A percentile compares a stretch with the other conserved stretches of the same genome.
Conservation (phyloP, 257 asterid species). For the Avicennia marina region DNA sequence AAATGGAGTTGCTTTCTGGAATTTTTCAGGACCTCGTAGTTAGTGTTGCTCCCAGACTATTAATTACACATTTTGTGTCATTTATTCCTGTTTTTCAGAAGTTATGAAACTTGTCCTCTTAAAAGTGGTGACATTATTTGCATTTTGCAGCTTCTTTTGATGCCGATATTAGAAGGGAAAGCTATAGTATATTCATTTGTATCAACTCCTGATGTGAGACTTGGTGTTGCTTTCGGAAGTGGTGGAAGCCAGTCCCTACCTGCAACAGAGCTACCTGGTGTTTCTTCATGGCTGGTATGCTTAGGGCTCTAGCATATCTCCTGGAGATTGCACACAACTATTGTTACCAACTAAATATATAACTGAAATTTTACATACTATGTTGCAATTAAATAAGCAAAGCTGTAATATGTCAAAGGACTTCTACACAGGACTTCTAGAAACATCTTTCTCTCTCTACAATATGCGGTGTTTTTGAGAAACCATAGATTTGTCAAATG, state of each 20-base stretch:
- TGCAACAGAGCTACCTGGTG: constrained; percentile 96
- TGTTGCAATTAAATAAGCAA: no score
- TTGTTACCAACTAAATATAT: background rate
- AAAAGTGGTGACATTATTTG: constrained; percentile 4
- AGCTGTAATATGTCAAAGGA: no score
- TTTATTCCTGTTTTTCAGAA: background rate
- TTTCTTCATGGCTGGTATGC: constrained; percentile 96
- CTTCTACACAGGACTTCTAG: no score
- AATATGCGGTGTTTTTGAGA: no score
- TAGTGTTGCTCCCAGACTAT: no score
- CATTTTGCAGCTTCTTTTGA: constrained; percentile 61
- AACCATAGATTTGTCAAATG: no score
- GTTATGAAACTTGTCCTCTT: background rate
- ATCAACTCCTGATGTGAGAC: constrained; percentile 84
- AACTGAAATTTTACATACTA: background rate
- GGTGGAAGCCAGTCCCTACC: constrained; percentile 97
- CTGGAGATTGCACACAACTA: background rate
- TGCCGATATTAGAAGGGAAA: constrained; percentile 89
- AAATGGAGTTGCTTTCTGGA: no score
- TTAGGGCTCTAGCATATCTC: background rate
- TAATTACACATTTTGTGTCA: no score
- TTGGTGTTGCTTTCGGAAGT: constrained; percentile 92
- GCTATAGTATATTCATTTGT: constrained; percentile 78
- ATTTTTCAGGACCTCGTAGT: no score
- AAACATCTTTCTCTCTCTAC: no score